Percentiles rank a stretch among this genome's conserved stretches.
Conservation (phyloP, 164 flowering plant species). For the Berberis vulgaris region DNA sequence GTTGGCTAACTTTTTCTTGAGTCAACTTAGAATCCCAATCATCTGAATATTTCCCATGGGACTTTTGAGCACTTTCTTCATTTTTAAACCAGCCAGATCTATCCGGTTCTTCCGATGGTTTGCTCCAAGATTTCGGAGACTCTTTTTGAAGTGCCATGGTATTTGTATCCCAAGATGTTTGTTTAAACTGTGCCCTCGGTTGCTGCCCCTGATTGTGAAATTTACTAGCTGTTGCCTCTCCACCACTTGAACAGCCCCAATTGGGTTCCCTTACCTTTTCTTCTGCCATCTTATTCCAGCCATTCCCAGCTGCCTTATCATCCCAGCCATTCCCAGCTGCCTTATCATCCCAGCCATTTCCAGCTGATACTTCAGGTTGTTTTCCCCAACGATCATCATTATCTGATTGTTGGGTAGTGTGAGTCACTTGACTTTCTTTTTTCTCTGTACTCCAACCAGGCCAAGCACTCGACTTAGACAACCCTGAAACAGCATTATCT, state of each 20-base stretch:
- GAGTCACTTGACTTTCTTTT: no score
- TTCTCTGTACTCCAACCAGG: background rate
- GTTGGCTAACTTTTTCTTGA: background rate
- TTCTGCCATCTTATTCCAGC: no score
- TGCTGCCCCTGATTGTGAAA: no score
- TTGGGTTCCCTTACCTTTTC: no score
- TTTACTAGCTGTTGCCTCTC: no score
- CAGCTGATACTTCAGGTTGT: background rate
- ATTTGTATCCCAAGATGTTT: no score
- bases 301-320: background rate
- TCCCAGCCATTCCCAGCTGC: background rate
- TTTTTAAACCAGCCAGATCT: background rate
- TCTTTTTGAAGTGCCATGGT: no score
- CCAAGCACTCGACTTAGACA: conserved; percentile 19
- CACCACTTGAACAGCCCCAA: no score
- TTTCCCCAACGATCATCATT: conserved; percentile 1
- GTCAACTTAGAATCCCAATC: background rate
- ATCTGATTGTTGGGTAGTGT: background rate
- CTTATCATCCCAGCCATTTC: background rate
- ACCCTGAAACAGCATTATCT: conserved; percentile 3
- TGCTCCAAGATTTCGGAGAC: no score
- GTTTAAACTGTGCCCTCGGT: no score
- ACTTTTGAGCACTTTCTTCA: background rate
- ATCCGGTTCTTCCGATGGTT: no score
- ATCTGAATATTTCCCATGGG: background rate